A percentile compares a stretch with the other conserved stretches of the same genome.
These are phyloP conservation scores for Verticillium dahliae DNA, from an alignment of 2,329 filamentous ascomycete species.

Conservation along the genomic window DNA sequence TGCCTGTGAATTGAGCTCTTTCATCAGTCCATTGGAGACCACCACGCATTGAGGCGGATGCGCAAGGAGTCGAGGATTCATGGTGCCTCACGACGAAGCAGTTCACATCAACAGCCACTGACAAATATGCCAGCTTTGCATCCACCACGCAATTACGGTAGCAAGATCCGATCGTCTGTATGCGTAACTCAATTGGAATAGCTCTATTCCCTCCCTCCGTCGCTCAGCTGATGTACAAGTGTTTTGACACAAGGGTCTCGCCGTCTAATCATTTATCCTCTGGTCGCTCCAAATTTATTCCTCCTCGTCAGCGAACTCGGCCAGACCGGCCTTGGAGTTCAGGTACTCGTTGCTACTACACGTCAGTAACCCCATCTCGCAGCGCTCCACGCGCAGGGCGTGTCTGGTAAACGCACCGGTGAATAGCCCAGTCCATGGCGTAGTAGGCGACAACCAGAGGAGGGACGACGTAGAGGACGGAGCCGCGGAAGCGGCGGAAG, in stretches of 20 bases:
- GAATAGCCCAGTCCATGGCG: constrained; percentile 82
- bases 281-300: constrained; percentile 25
- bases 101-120: too few species aligned
- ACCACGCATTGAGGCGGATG: too few species aligned
- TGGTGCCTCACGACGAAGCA: too few species aligned
- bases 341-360: constrained; percentile 65
- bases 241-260: constrained; percentile 33
- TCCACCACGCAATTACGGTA: too few species aligned
- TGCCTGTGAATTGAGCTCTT: too few species aligned
- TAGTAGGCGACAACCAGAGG: constrained; percentile 75
- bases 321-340: constrained; percentile 71
- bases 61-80: too few species aligned
- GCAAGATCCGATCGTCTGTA: neutral
- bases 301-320: constrained; percentile 34
- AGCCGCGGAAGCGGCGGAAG: constrained; percentile 76
- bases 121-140: too few species aligned
- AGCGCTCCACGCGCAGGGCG: neutral
- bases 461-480: constrained; percentile 85
- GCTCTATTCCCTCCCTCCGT: constrained; percentile 25
- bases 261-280: constrained; percentile 15
- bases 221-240: constrained; percentile 17
- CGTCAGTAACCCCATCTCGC: neutral
- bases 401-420: constrained; percentile 57
- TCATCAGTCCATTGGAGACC: too few species aligned
- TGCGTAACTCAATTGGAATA: neutral